Conservation (phyloP, 2,329 filamentous ascomycete species). For the Metarhizium album region DNA sequence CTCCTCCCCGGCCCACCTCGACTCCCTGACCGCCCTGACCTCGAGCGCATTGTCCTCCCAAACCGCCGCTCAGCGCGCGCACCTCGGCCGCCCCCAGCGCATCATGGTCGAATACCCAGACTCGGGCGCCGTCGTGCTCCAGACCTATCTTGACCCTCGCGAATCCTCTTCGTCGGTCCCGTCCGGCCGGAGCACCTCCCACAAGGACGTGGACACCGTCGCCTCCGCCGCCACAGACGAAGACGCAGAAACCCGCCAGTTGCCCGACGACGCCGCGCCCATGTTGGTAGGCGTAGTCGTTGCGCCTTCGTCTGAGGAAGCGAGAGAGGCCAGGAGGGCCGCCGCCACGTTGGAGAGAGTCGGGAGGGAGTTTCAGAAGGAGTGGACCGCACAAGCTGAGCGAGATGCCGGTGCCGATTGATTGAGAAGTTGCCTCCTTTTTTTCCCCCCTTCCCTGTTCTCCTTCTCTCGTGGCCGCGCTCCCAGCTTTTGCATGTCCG, state of each 20-base stretch:
- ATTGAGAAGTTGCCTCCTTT: not conserved
- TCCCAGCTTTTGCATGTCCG: not conserved
- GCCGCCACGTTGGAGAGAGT: conserved; percentile 42
- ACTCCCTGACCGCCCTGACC: conserved; percentile 42
- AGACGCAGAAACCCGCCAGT: conserved; percentile 9
- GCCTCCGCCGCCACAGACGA: not conserved
- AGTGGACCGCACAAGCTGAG: conserved; percentile 31
- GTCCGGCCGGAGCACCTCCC: conserved; percentile 4
- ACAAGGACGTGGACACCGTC: conserved; percentile 8
- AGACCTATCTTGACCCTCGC: conserved; percentile 35
- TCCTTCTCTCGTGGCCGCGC: not conserved
- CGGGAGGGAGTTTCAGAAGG: conserved; percentile 42
- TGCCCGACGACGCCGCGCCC: conserved; percentile 30
- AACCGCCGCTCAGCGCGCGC: conserved; percentile 40
- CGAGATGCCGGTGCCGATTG: conserved; percentile 15
- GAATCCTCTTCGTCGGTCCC: conserved; percentile 10
- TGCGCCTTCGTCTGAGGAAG: conserved; percentile 35
- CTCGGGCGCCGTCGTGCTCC: conserved; percentile 29
- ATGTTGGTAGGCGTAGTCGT: conserved; percentile 45
- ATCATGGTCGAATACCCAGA: conserved; percentile 47
- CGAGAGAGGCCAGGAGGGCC: conserved; percentile 40
- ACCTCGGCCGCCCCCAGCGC: conserved; percentile 42
- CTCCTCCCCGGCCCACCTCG: conserved; percentile 30
- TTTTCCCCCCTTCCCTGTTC: no score
- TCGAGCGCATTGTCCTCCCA: conserved; percentile 41